Evolutionary conservation across 2,329 filamentous ascomycete species (phyloP), one percentile per base, ranked within the genome.

Genomic region (Curvularia spicifera): DNA sequence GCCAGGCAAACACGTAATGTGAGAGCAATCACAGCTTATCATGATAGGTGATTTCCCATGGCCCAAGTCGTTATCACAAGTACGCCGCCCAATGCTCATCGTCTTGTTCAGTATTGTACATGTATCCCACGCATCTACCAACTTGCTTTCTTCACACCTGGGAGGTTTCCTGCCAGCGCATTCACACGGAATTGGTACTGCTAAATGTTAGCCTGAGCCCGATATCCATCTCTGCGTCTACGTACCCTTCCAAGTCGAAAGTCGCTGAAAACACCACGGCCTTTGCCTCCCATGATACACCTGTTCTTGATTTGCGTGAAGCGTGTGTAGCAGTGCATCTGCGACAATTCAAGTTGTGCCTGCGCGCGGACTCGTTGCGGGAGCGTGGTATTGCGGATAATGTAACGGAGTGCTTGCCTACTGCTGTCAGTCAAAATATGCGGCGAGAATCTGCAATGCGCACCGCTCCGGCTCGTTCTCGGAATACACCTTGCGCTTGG

Each of bases 301-400:
- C 95, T 84, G 80, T 97, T 98, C 78, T 90, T 89, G 77, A 99
- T 93, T 83, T 97, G 93, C 49, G 94, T 97, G 57, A 91, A 87
- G 60, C 93, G 86, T 35, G 95, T 98, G 80, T 98, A 98, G 82
- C 87, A 88, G 82, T 97, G 93, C 94, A 98, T 97, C 80, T 96
- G 90, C 3, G 90, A 87, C 66, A 99, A 84, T 80, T 98, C 89
- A 56, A 99, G 86, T 82, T 98, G 94, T 42, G 95, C 95, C 77
- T 96, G 91, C 61, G 91, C 92, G 71, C 96, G 91, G 51, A 90
- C 88, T 72, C 93, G 87, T 55, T 88, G 83, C 1, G 93, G 87
- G 3, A 99, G 88, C 1, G 89, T 89, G 31, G 92, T 95, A 79
- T 99, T 99, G 78, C 91, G 92, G 76, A 97, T 91, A 64, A 97